Percentiles rank a stretch among this genome's conserved stretches.
These are phyloP conservation scores for Oehlia diaphana DNA, from an alignment of 192 early-diverging fungal species.

Conservation along the genomic window DNA sequence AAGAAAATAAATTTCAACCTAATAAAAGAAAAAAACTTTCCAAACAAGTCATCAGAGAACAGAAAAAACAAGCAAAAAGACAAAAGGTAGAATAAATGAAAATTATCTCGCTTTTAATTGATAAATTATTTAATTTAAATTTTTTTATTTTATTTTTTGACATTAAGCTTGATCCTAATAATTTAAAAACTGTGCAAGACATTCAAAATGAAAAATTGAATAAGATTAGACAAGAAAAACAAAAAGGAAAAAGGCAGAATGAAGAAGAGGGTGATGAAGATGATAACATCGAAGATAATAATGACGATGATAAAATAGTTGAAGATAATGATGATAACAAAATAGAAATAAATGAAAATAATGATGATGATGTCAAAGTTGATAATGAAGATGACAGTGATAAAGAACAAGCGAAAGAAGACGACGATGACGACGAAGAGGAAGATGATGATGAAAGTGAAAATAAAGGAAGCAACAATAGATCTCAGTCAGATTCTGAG, in stretches of 20 bases:
- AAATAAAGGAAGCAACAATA: slow-evolving; percentile 37
- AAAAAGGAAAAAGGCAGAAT: slow-evolving; percentile 22
- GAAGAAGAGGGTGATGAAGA: not conserved
- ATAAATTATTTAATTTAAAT: not conserved
- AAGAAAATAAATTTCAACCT: slow-evolving; percentile 58
- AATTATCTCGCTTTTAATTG: slow-evolving; percentile 16
- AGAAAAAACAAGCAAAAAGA: slow-evolving; percentile 80
- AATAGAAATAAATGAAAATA: slow-evolving; percentile 8
- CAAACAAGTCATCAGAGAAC: slow-evolving; percentile 78
- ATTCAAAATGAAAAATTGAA: slow-evolving; percentile 62
- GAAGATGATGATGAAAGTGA: slow-evolving; percentile 36
- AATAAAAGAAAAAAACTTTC: slow-evolving; percentile 82
- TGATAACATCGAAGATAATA: slow-evolving; percentile 29
- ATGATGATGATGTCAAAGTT: not conserved
- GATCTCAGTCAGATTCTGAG: slow-evolving; percentile 34
- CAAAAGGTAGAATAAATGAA: slow-evolving; percentile 62
- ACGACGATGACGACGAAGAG: slow-evolving; percentile 34
- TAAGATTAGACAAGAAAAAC: slow-evolving; percentile 42
- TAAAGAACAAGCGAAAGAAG: not conserved
- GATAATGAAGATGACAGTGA: slow-evolving; percentile 6
- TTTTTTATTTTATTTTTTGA: not conserved
- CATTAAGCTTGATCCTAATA: slow-evolving; percentile 76
- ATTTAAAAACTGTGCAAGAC: slow-evolving; percentile 68
- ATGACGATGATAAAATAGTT: slow-evolving; percentile 34
- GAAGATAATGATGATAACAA: slow-evolving; percentile 37